Evolutionary conservation across 2,329 filamentous ascomycete genomes (phyloP), one percentile per base, ranked within the genome.

Genomic region (Phaeophleospora eucalypticola): DNA sequence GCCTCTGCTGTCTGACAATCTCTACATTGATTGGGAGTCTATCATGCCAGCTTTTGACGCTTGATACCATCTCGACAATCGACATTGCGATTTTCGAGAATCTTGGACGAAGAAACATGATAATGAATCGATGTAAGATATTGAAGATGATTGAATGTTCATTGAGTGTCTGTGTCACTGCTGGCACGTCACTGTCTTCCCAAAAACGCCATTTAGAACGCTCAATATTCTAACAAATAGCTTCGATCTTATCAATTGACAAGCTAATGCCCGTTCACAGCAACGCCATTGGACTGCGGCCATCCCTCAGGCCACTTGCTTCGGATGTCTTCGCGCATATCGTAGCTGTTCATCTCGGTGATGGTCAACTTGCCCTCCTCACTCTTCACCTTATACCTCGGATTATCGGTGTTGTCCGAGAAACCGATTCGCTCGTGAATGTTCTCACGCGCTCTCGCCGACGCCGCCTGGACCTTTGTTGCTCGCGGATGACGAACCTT

Each of bases 281-380:
- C 40, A 29, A 14, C 24, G 3, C 43, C 44, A 24, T 46, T 43
- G 12, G 39, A 27, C 29, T 14, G 37, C 38, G 54, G 47, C 52
- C 52, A 55, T 16, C 18, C 37, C 24, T 41, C 19, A 7, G 51
- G 51, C 52, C 52, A 57, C 49, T 63, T 55, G 9, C 45, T 53
- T 42, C 44, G 46, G 19, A 57, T 43, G 27, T 57, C 54, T 37
- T 49, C 52, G 4, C 52, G 35, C 54, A 57, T 57, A 34, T 57
- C 76, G 69, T 68, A 80, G 71, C 71, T 70, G 49, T 86, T 85
- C 81, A 86, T 84, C 62, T 86, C 82, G 52, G 84, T 80, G 41
- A 86, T 84, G 0, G 82, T 85, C 24, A 86, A 59, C 52, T 82
- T 82, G 38, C 78, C 73, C 53, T 71, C 76, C 56, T 81, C 74